Percentiles rank a stretch among this genome's conserved stretches.
phyloP scores from a whole-genome alignment of 768 basidiomycete species.

The Collybiopsis confluens region DNA sequence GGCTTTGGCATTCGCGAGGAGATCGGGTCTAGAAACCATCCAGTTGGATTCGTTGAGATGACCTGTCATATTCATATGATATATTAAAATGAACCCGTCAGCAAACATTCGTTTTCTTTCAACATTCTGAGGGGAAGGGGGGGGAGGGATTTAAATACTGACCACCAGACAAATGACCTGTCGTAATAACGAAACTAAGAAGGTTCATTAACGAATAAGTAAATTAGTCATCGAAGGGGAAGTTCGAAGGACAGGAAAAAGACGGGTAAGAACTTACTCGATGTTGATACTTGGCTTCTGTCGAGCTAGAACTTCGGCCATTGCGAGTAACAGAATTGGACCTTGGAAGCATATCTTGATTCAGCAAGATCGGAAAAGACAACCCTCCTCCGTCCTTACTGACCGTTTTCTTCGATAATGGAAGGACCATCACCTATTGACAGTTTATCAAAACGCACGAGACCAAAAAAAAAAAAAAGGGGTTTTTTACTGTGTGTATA shows the following conservation, averaged over 20 bases:
- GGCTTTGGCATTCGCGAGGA: slow-evolving; percentile 22
- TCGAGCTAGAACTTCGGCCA: slow-evolving; percentile 25
- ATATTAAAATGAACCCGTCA: too few species aligned
- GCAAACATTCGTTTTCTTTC: too few species aligned
- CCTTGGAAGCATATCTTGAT: slow-evolving; percentile 12
- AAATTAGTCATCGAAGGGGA: neutral
- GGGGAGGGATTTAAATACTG: too few species aligned
- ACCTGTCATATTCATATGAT: too few species aligned
- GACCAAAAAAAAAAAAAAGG: neutral
- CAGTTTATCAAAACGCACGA: too few species aligned
- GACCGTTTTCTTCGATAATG: slow-evolving; percentile 28
- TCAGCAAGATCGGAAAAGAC: neutral
- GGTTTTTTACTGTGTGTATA: slow-evolving; percentile 25
- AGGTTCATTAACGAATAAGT: neutral
- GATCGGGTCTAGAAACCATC: slow-evolving; percentile 21
- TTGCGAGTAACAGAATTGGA: slow-evolving; percentile 24
- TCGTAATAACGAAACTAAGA: slow-evolving; percentile 26
- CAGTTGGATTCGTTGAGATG: slow-evolving; percentile 24
- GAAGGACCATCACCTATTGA: slow-evolving; percentile 24
- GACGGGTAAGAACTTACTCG: slow-evolving; percentile 17
- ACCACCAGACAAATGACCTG: slow-evolving; percentile 24
- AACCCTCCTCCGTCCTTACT: too few species aligned
- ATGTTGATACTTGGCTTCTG: slow-evolving; percentile 22
- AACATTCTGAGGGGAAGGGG: too few species aligned
- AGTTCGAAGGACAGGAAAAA: neutral